Evolutionary conservation across 2,329 filamentous ascomycete species (phyloP).

Genomic region (Huntiella moniliformis): DNA sequence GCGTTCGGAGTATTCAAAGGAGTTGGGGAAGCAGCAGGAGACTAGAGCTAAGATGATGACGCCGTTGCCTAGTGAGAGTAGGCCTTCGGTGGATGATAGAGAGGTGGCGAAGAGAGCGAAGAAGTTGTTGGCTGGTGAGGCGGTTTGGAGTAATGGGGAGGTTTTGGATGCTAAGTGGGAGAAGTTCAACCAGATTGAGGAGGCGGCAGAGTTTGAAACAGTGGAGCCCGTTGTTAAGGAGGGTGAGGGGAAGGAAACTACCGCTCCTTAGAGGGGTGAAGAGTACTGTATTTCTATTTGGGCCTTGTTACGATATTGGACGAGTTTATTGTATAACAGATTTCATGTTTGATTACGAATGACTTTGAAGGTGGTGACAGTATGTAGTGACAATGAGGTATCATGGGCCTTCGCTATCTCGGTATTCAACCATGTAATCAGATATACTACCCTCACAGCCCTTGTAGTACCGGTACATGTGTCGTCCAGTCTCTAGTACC

Average conservation of each 20-base stretch:
- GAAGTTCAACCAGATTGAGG: constrained; percentile 15
- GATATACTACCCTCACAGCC: too few relatives aligned
- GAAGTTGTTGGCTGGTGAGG: constrained; percentile 39
- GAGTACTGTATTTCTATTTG: not conserved
- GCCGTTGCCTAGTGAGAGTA: constrained; percentile 9
- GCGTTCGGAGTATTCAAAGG: constrained; percentile 27
- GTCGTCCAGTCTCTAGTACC: too few relatives aligned
- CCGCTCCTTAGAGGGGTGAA: constrained; percentile 7
- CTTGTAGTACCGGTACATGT: too few relatives aligned
- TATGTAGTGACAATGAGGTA: too few relatives aligned
- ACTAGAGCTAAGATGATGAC: constrained; percentile 6
- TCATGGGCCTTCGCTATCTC: too few relatives aligned
- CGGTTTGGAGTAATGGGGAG: constrained; percentile 37
- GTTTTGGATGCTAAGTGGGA: constrained; percentile 30
- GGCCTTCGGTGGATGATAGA: constrained; percentile 24
- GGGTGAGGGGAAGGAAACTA: not conserved
- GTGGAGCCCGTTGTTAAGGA: constrained; percentile 13
- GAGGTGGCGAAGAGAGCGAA: constrained; percentile 41
- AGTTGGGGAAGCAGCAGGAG: constrained; percentile 17
- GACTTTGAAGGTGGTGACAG: too few relatives aligned
- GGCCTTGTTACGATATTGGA: constrained; percentile 8
- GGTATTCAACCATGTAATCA: too few relatives aligned
- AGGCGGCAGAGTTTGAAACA: constrained; percentile 14
- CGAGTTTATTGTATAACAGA: constrained; percentile 14
- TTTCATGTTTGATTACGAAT: not conserved